These are phyloP conservation scores for Kwoniella botswanensis DNA, from an alignment of 768 basidiomycete species.

Conservation along the genomic window DNA sequence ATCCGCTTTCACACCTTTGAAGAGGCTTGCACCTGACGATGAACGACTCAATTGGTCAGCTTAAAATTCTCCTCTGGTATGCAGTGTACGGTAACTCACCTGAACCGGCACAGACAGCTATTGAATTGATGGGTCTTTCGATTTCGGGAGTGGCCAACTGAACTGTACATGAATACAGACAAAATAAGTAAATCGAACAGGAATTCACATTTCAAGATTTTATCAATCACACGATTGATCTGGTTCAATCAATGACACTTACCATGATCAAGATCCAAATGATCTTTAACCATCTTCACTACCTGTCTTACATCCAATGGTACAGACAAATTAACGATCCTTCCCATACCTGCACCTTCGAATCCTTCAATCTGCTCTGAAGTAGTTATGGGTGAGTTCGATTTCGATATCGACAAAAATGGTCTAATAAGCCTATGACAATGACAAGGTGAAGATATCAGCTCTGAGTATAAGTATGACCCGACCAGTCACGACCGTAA, in stretches of 20 bases:
- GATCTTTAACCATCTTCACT: slow-evolving; percentile 71
- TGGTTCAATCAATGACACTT: slow-evolving; percentile 41
- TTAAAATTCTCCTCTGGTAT: background rate
- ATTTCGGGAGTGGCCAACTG: slow-evolving; percentile 46
- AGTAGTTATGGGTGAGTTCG: slow-evolving; percentile 31
- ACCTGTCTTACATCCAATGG: slow-evolving; percentile 68
- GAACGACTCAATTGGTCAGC: background rate
- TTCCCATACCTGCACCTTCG: slow-evolving; percentile 66
- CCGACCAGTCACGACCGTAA: too few species aligned
- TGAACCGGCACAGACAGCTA: slow-evolving; percentile 91
- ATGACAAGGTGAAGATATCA: background rate
- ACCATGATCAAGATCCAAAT: slow-evolving; percentile 70
- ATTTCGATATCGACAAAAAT: slow-evolving; percentile 28
- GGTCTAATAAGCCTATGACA: slow-evolving; percentile 46
- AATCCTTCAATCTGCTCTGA: slow-evolving; percentile 38
- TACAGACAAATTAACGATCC: slow-evolving; percentile 68
- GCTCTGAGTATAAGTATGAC: background rate
- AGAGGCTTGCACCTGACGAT: slow-evolving; percentile 65
- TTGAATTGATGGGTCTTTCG: slow-evolving; percentile 60
- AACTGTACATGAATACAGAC: slow-evolving; percentile 26
- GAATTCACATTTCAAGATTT: background rate
- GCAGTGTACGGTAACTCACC: slow-evolving; percentile 59
- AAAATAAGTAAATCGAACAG: background rate
- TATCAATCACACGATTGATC: background rate
- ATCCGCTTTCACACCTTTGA: slow-evolving; percentile 75